phyloP scores from a whole-genome alignment of 306 rosid genomes.

The Casuarina cunninghamiana region DNA sequence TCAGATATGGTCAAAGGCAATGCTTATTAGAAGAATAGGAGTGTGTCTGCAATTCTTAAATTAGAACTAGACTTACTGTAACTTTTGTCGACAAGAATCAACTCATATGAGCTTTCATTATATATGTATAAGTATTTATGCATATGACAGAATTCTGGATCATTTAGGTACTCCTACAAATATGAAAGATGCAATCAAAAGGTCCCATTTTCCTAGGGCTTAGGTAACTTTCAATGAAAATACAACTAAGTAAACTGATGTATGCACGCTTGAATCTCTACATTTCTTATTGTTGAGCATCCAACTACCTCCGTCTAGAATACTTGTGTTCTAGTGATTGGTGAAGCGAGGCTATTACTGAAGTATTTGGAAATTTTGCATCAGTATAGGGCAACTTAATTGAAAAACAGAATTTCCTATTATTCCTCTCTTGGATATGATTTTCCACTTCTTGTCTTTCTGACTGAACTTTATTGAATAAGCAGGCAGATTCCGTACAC shows the following conservation, averaged over 20 bases:
- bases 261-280: neutral
- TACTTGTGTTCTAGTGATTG: neutral
- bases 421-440: slow-evolving; percentile 9
- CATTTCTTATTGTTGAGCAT: neutral
- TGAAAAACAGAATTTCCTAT: neutral
- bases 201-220: neutral
- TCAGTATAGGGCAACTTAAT: slow-evolving; percentile 1
- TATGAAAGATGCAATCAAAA: neutral
- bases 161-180: neutral
- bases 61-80: neutral
- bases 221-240: neutral
- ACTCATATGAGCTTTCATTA: no score
- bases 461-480: slow-evolving; percentile 33
- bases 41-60: neutral
- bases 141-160: neutral
- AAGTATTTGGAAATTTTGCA: neutral
- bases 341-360: neutral
- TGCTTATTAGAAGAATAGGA: neutral
- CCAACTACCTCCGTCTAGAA: neutral
- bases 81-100: neutral
- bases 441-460: neutral
- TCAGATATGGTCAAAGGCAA: neutral
- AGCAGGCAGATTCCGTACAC: slow-evolving; percentile 66
- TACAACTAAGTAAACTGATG: neutral
- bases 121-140: neutral